Evolutionary conservation across 805 yeast species (phyloP).

Genomic region (Nakazawaea populi): DNA sequence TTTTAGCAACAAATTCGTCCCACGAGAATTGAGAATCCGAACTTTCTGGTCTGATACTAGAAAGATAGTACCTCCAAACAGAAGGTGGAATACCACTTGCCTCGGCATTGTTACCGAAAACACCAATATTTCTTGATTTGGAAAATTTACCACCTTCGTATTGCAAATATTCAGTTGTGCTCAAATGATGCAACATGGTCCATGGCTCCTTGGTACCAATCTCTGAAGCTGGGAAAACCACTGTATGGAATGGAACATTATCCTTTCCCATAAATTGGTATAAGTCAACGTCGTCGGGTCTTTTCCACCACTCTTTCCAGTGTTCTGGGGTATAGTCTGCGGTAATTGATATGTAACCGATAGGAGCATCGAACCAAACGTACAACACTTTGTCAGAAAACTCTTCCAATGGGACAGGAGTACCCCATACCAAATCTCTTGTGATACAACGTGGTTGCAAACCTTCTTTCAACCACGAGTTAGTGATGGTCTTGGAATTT

Average conservation of each 20-base stretch:
- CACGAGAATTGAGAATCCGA: conserved; percentile 97
- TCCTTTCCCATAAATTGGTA: conserved; percentile 99
- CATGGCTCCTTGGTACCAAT: conserved; percentile 84
- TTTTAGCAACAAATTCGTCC: conserved; percentile 91
- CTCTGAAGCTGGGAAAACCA: conserved; percentile 91
- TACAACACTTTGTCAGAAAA: conserved; percentile 87
- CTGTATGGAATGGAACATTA: conserved; percentile 98
- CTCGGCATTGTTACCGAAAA: conserved; percentile 95
- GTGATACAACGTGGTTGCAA: conserved; percentile 93
- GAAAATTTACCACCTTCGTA: conserved; percentile 98
- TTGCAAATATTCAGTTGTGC: conserved; percentile 94
- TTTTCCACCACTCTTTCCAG: conserved; percentile 93
- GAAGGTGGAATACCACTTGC: conserved; percentile 88
- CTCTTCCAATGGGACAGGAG: conserved; percentile 89
- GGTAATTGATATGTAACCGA: conserved; percentile 94
- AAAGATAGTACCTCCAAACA: conserved; percentile 96
- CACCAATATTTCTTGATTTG: conserved; percentile 96
- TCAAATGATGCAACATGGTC: conserved; percentile 87
- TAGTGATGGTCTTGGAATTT: conserved; percentile 82
- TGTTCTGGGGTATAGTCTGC: conserved; percentile 74
- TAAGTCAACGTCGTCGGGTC: conserved; percentile 81
- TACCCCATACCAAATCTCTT: conserved; percentile 97
- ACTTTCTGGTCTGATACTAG: conserved; percentile 90
- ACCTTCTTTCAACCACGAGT: conserved; percentile 93
- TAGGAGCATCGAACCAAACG: conserved; percentile 99